Conservation (phyloP, 2,329 filamentous ascomycete species). For the Zasmidium citrigriseum region DNA sequence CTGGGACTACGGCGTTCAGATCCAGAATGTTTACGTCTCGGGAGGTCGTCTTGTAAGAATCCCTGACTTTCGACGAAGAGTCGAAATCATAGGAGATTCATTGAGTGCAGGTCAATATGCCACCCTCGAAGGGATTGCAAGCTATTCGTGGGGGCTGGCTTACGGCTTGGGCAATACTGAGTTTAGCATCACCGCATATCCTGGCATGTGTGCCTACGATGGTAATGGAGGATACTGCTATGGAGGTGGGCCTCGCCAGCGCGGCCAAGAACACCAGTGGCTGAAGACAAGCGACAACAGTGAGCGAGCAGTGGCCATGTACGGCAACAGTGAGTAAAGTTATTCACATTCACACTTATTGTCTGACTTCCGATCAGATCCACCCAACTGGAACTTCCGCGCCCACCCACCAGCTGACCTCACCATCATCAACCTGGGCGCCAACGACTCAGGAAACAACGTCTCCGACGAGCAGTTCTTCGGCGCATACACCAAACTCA, state of each 20-base stretch:
- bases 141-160: constrained; percentile 58
- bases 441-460: constrained; percentile 50
- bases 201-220: constrained; percentile 60
- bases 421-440: constrained; percentile 49
- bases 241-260: constrained; percentile 13
- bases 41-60: constrained; percentile 47
- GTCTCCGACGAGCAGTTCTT: constrained; percentile 42
- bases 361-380: constrained; percentile 6
- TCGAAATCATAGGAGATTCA: constrained; percentile 50
- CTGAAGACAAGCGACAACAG: constrained; percentile 59
- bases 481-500: constrained; percentile 43
- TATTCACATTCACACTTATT: too few relatives aligned
- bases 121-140: constrained; percentile 60
- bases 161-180: constrained; percentile 61
- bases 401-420: constrained; percentile 41
- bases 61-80: constrained; percentile 37
- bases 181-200: constrained; percentile 59
- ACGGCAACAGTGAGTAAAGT: constrained; percentile 28
- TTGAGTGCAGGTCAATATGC: constrained; percentile 59
- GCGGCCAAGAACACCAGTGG: constrained; percentile 55
- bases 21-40: constrained; percentile 54
- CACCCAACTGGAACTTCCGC: constrained; percentile 39
- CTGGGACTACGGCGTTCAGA: constrained; percentile 62
- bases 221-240: constrained; percentile 35
- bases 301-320: constrained; percentile 47